Base-by-base conservation (phyloP, 2,329 filamentous ascomycete species). In the Penicillium sp. region DNA sequence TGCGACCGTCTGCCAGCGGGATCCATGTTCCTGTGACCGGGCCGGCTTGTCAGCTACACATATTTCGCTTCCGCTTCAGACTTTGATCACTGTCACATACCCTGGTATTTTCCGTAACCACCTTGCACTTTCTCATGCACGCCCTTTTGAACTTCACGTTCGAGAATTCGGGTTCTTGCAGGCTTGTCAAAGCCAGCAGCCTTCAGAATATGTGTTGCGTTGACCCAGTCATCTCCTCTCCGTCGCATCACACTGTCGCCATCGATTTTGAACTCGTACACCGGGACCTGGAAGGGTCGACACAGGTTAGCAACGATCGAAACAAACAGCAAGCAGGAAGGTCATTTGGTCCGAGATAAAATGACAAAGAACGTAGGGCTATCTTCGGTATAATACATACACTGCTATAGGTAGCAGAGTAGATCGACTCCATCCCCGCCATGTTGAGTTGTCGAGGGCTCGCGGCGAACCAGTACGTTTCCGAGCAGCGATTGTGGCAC, bases 161-260 rank as follows among this genome's bases (percentile, higher is more conserved):
- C 95, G 5, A 99, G 85, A 60, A 99, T 98, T 66, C 95, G 88
- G 44, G 95, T 99, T 75, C 95, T 86, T 13, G 94, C 92, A 2
- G 95, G 95, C 79, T 99, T 99, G 79, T 99, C 95, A 74, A 97
- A 97, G 59, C 94, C 94, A 65, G 95, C 95, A 44, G 96, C 92
- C 76, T 99, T 99, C 53, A 99, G 83, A 63, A 99, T 98, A 75
- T 99, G 95, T 58, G 95, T 99, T n/a, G 95, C 95, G 83, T 99
- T 99, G 81, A 99, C 95, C 93, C 94, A 99, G 79, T 98, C 89
- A 78, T 99, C 95, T 57, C 88, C 86, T 63, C 94, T 89, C 55
- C 95, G 88, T 77, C 95, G 90, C 95, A 99, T 99, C 68, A 98
- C 91, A 91, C 97, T 92, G 75, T 96, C 92, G 68, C 83, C 84